Percentiles rank a stretch among this genome's conserved stretches.
Evolutionary conservation across 2,329 filamentous ascomycete genomes (phyloP).

Genomic region (Nigrospora sphaerica): DNA sequence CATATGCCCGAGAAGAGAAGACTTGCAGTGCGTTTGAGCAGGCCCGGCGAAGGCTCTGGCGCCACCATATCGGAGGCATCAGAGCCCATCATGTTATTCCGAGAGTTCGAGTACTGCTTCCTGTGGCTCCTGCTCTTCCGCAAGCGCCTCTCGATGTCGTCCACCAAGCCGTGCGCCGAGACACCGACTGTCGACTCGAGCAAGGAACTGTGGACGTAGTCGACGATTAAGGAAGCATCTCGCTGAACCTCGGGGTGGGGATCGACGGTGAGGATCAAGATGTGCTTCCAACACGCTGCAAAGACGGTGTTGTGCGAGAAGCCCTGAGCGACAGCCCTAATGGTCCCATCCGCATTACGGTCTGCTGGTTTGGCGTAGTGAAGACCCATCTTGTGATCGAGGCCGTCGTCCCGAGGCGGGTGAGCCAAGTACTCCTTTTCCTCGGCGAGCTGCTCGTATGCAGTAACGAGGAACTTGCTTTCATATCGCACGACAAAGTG

Average conservation of each 20-base stretch:
- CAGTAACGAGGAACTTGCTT: constrained; percentile 84
- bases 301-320: constrained; percentile 85
- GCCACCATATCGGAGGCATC: constrained; percentile 24
- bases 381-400: constrained; percentile 54
- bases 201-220: constrained; percentile 74
- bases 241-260: constrained; percentile 89
- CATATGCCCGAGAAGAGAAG: constrained; percentile 50
- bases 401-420: constrained; percentile 47
- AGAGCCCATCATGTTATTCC: constrained; percentile 33
- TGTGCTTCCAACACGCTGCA: constrained; percentile 88
- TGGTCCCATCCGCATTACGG: constrained; percentile 48
- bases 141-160: constrained; percentile 57
- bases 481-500: constrained; percentile 86
- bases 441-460: constrained; percentile 83
- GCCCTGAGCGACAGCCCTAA: constrained; percentile 49
- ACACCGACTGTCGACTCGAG: constrained; percentile 69
- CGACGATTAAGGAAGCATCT: constrained; percentile 77
- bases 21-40: constrained; percentile 58
- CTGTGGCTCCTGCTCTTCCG: constrained; percentile 35
- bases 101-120: constrained; percentile 33
- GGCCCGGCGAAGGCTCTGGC: constrained; percentile 47
- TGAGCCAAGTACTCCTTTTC: constrained; percentile 64
- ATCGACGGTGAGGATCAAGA: constrained; percentile 84
- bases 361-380: constrained; percentile 53
- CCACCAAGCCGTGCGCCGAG: constrained; percentile 64